Evolutionary conservation across 768 basidiomycete species (phyloP).

Genomic region (Amanita inopinata): DNA sequence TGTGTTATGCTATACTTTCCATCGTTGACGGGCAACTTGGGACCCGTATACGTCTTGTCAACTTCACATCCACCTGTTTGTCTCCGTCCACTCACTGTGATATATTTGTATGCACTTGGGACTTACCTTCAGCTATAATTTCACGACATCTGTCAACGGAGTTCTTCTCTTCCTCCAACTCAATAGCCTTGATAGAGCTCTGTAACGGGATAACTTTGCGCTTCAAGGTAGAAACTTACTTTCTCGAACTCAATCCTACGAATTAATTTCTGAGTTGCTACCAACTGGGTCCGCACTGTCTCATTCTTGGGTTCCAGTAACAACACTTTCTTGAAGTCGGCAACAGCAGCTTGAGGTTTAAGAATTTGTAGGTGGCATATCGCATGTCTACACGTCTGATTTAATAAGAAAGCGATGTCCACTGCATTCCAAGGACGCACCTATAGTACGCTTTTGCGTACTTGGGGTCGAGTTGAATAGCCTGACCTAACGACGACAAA

Average conservation of each 20-base stretch:
- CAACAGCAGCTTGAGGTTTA: slow-evolving; percentile 76
- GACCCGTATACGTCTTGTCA: slow-evolving; percentile 67
- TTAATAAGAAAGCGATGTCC: neutral
- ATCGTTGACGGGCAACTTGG: slow-evolving; percentile 50
- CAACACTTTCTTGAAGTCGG: slow-evolving; percentile 82
- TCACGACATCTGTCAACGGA: slow-evolving; percentile 66
- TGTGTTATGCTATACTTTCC: slow-evolving; percentile 66
- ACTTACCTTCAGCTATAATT: slow-evolving; percentile 69
- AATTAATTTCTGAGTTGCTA: slow-evolving; percentile 85
- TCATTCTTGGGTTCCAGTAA: slow-evolving; percentile 81
- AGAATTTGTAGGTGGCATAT: slow-evolving; percentile 86
- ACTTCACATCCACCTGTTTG: slow-evolving; percentile 65
- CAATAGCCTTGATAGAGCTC: slow-evolving; percentile 59
- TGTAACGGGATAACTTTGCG: neutral
- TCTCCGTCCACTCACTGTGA: neutral
- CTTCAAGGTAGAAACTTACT: slow-evolving; percentile 27
- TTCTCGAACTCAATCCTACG: slow-evolving; percentile 90
- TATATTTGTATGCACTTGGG: neutral
- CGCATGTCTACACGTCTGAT: slow-evolving; percentile 50
- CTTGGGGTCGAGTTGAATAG: slow-evolving; percentile 78
- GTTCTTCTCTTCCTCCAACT: slow-evolving; percentile 80
- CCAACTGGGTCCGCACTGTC: slow-evolving; percentile 67
- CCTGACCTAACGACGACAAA: slow-evolving; percentile 74
- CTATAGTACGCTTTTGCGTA: slow-evolving; percentile 89
- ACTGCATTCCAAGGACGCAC: slow-evolving; percentile 26